Evolutionary conservation across 345 rosid species (phyloP).

Genomic region (thale cress (Arabidopsis thaliana)): TAIR10.1 NC_003070.9:23508001-23508500

Average conservation of each 20-base stretch:
- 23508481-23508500: slow-evolving; percentile 24
- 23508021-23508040: not conserved
- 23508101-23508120: not conserved
- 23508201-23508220: not conserved
- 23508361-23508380: not conserved
- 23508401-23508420: not conserved
- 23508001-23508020: not conserved
- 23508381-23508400: not conserved
- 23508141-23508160: not conserved
- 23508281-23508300: not conserved
- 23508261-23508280: not conserved
- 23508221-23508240: slow-evolving; percentile 8
- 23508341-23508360: not conserved
- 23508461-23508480: not conserved
- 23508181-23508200: not conserved
- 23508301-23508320: not conserved
- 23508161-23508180: not conserved
- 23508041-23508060: not conserved
- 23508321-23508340: not conserved
- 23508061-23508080: not conserved
- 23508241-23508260: not conserved
- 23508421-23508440: not conserved
- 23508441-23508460: not conserved
- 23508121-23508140: too few species aligned
- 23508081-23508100: not conserved